Conservation (phyloP, 768 basidiomycete genomes). For the Naganishia friedmannii region DNA sequence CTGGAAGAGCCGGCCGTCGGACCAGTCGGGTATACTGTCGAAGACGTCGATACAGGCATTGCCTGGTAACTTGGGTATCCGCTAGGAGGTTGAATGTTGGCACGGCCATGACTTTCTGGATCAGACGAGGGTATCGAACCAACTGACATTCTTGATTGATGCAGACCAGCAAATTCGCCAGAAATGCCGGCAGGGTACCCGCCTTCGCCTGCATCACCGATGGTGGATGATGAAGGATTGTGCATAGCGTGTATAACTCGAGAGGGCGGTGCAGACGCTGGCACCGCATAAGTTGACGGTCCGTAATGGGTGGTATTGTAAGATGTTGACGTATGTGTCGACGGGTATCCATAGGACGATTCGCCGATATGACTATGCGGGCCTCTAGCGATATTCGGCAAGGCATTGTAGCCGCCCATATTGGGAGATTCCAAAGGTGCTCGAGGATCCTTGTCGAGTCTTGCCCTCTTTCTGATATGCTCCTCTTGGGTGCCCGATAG, state of each 20-base stretch:
- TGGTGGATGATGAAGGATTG: background rate
- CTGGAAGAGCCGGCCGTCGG: constrained; percentile 1
- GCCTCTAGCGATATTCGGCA: background rate
- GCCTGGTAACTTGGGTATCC: background rate
- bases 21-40: background rate
- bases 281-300: constrained; percentile 1
- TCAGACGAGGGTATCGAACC: background rate
- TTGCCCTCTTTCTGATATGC: constrained; percentile 4
- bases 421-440: background rate
- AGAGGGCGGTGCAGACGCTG: constrained; percentile 6
- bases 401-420: constrained; percentile 11
- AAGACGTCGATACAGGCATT: background rate
- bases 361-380: constrained; percentile 3
- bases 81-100: background rate
- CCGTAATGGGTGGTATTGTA: constrained; percentile 9
- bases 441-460: constrained; percentile 1
- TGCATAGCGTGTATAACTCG: constrained; percentile 3
- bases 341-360: background rate
- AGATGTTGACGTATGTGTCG: background rate
- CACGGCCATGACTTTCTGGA: background rate
- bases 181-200: constrained; percentile 3
- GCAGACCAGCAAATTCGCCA: background rate
- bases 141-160: constrained; percentile 16
- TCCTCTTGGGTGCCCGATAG: constrained; percentile 1
- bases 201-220: constrained; percentile 2